Evolutionary conservation across 768 basidiomycete species (phyloP), one percentile per base, ranked within the genome.

Genomic region (Tricholomella constricta): DNA sequence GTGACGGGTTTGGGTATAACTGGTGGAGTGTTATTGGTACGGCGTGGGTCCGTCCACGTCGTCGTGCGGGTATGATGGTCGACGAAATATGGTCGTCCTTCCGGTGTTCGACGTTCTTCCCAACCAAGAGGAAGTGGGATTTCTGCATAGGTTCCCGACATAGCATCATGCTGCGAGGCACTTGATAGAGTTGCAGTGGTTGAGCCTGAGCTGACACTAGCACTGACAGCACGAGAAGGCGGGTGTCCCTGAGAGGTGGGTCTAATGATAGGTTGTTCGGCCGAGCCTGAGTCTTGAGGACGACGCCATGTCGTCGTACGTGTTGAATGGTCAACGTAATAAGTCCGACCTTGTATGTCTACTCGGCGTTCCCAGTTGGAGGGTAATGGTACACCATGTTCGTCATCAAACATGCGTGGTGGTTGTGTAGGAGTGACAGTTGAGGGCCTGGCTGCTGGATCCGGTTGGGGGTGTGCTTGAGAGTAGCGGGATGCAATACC

Each of bases 51-150:
- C 19, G 83, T 85, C 93, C 93, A 96, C 25, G 92, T 94, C 10
- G 93, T 95, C 31, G 91, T 91, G 31, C 92, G 79, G 0, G 88
- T 89, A 69, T 94, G 90, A 65, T 95, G 79, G 53, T 80, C 78
- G 45, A 83, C 80, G 58, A 82, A 82, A 62, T 82, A 83, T 7
- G 79, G 78, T 42, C 93, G 76, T 0, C 93, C 93, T 69, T 94
- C 91, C n/a, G 90, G 81, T 2, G 92, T 93, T 52, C 86, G 84
- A 41, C 93, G 83, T 64, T 94, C 93, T 70, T 95, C 94, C 93
- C 94, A 96, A 17, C 93, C 93, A 6, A 88, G 80, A 0, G 93
- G 93, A 8, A 96, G 75, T 9, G 89, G 91, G 9, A 87, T 76
- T 59, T 85, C 85, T 1, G 77, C 74, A 61, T 85, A 84, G 2